phyloP scores from a whole-genome alignment of 345 rosid genomes.

The Aegle marmelos region DNA sequence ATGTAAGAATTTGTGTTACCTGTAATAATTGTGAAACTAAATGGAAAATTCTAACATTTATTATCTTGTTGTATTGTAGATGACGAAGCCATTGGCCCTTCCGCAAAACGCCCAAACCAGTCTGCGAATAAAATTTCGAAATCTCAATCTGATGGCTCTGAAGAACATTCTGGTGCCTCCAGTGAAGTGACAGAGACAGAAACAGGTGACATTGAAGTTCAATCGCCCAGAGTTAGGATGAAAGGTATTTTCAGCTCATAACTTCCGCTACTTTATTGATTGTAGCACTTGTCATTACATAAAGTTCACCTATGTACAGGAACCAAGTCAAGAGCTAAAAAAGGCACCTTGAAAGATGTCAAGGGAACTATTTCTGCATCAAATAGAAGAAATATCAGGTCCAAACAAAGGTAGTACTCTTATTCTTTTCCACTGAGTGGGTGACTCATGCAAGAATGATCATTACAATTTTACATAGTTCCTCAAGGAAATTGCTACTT shows the following conservation, averaged over 20 bases:
- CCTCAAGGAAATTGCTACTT: neutral
- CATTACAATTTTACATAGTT: neutral
- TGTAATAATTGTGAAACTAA: neutral
- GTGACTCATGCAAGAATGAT: neutral
- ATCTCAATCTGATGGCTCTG: slow-evolving; percentile 17
- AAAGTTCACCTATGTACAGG: slow-evolving; percentile 24
- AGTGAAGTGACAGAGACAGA: slow-evolving; percentile 44
- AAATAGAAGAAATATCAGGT: slow-evolving; percentile 26
- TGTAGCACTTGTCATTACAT: neutral
- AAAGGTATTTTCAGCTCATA: slow-evolving; percentile 32
- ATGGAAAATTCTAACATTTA: slow-evolving; percentile 2
- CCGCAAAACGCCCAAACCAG: slow-evolving; percentile 28
- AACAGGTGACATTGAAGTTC: slow-evolving; percentile 34
- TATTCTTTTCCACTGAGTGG: neutral
- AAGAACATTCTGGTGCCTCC: slow-evolving; percentile 35
- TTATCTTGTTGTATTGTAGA: slow-evolving; percentile 33
- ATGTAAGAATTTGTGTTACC: neutral
- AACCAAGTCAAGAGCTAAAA: slow-evolving; percentile 27
- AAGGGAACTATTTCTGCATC: slow-evolving; percentile 17
- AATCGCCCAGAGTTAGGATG: slow-evolving; percentile 21
- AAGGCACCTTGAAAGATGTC: slow-evolving; percentile 24
- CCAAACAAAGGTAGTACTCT: slow-evolving; percentile 28
- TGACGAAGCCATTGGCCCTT: slow-evolving; percentile 48
- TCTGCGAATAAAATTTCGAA: slow-evolving; percentile 15
- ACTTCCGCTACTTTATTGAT: neutral